Base-by-base conservation (phyloP, 306 rosid genomes). In the Erythrophleum fordii region DNA sequence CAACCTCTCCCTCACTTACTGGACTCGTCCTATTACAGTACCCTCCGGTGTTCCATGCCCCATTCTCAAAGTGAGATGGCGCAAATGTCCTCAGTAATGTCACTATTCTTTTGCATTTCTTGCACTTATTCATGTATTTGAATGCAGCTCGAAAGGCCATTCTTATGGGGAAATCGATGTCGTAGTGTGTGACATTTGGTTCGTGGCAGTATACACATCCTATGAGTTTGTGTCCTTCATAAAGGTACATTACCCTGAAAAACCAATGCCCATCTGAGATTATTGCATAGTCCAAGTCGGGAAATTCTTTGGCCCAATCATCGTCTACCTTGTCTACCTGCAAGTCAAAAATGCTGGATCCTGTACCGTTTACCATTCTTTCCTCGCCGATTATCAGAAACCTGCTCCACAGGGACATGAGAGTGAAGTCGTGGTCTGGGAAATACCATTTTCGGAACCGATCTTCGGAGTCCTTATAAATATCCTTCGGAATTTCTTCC, bases 251-350 rank as follows among this genome's bases (percentile, higher is more conserved):
- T 17, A 77, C 39, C 59, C 97, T 77, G 72, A 91, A 93, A 66
- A 91, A 95, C 99, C 99, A 95, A 70, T 95, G 97, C 6, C 91
- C 99, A 2, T 10, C 85, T 1, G 98, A 95, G 80, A 93, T 73
- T 1, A 95, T 39, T 11, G 89, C 88, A 16, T 93, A 93, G 82
- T 95, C 97, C 11, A 95, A 28, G 13, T 87, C 81, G 0, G 87
- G 93, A 1, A 95, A 73, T n/a, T 72, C 81, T 10, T 23, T 72
- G 1, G 78, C 70, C 99, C 98, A 93, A 23, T 71, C 48, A 14
- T 79, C 53, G 1, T 95, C 99, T 1, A 88, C 73, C 72, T 83
- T 86, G 83, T 95, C 94, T 2, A 93, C 31, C 0, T 90, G 86
- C 49, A 95, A 13, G 84, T 95, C 87, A 18, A 89, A 95, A 62